phyloP scores from a whole-genome alignment of 768 basidiomycete species.

The Kwoniella pini region DNA sequence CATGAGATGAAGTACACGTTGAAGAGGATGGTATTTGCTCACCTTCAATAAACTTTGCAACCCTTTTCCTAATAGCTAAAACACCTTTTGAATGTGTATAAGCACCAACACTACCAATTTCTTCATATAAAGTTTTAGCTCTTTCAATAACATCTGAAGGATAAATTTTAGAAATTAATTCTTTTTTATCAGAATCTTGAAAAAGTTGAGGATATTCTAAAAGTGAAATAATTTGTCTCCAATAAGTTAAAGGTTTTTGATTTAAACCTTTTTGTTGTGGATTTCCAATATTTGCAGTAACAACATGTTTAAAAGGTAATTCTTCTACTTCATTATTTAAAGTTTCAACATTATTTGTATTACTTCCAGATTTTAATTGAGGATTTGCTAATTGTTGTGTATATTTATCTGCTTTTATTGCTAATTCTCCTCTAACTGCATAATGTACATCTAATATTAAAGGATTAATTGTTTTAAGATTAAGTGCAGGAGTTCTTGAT shows the following conservation, averaged over 20 bases:
- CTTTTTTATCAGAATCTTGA: conserved; percentile 61
- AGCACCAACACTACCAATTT: conserved; percentile 90
- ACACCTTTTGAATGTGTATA: conserved; percentile 96
- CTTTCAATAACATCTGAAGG: conserved; percentile 81
- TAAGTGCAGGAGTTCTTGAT: conserved; percentile 57
- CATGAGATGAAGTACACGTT: too few species aligned
- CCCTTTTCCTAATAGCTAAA: conserved; percentile 78
- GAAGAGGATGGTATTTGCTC: conserved; percentile 34
- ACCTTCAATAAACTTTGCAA: conserved; percentile 89
- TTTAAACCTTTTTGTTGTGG: conserved; percentile 94
- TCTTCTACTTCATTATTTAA: conserved; percentile 54
- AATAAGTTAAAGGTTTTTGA: conserved; percentile 88
- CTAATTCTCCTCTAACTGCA: conserved; percentile 94
- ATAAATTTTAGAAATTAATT: conserved; percentile 65
- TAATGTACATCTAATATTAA: conserved; percentile 85
- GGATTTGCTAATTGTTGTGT: conserved; percentile 62
- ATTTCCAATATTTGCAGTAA: conserved; percentile 96
- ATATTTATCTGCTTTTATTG: conserved; percentile 86
- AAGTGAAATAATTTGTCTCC: conserved; percentile 86
- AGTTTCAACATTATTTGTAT: neutral
- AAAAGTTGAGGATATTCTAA: conserved; percentile 88
- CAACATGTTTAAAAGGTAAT: conserved; percentile 83
- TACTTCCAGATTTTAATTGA: neutral
- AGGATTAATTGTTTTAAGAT: conserved; percentile 75
- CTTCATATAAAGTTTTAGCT: conserved; percentile 73